Conservation (phyloP, 2,329 filamentous ascomycete genomes). For the Exophiala sp. region DNA sequence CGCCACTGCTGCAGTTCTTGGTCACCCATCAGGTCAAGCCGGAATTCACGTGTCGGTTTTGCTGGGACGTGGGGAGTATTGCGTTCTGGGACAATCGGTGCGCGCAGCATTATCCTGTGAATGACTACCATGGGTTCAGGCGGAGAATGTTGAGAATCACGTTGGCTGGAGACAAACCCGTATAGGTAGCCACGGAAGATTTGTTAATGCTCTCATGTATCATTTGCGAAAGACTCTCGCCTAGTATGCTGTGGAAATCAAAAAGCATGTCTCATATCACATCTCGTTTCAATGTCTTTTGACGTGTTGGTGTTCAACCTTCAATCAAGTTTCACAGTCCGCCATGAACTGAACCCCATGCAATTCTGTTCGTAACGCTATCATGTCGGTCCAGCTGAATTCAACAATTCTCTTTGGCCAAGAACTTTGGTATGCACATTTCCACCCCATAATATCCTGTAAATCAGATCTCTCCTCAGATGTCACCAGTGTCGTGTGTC, state of each 20-base stretch:
- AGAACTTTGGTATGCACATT: no score
- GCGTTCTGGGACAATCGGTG: conserved; percentile 53
- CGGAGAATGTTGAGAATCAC: conserved; percentile 25
- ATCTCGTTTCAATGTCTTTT: background rate
- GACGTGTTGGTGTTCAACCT: background rate
- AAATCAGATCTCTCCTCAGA: no score
- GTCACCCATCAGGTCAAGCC: conserved; percentile 27
- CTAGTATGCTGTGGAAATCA: background rate
- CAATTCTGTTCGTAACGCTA: no score
- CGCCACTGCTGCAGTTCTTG: conserved; percentile 28
- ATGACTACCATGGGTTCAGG: conserved; percentile 26
- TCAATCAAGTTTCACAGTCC: no score
- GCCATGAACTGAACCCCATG: no score
- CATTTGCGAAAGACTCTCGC: no score
- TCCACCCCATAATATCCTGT: no score
- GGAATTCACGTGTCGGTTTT: conserved; percentile 39
- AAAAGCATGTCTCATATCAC: background rate
- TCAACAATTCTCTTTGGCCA: no score
- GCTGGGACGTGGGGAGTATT: conserved; percentile 49
- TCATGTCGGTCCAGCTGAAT: no score
- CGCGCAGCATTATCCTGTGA: conserved; percentile 26
- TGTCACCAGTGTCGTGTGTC: no score
- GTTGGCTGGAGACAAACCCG: conserved; percentile 21
- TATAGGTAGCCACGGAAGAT: no score
- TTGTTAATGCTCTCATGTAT: no score